These are phyloP conservation scores for Bertia moriformis DNA, from an alignment of 2,329 filamentous ascomycete species.

Conservation along the genomic window DNA sequence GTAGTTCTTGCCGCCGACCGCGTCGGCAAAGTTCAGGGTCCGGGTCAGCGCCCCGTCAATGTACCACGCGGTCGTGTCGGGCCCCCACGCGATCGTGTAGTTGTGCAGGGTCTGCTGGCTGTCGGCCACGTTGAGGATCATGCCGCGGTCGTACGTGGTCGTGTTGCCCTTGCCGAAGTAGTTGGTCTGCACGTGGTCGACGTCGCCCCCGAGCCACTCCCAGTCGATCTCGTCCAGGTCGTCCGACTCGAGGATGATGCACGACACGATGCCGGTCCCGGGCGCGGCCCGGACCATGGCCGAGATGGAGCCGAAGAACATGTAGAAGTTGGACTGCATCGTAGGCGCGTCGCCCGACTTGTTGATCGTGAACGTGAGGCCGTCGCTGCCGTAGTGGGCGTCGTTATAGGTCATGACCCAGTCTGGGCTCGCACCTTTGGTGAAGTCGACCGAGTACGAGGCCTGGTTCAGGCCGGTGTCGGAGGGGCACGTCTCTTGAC, in stretches of 20 bases:
- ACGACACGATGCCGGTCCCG: conserved; percentile 58
- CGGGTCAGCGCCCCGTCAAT: conserved; percentile 38
- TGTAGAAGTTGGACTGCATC: conserved; percentile 56
- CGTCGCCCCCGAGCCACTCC: conserved; percentile 57
- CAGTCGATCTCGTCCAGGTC: conserved; percentile 62
- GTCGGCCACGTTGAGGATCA: conserved; percentile 25
- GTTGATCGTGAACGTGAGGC: conserved; percentile 31
- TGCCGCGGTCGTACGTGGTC: conserved; percentile 34
- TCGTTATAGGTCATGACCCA: background rate
- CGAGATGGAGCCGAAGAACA: conserved; percentile 62
- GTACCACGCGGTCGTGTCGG: conserved; percentile 28
- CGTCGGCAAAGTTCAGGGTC: conserved; percentile 26
- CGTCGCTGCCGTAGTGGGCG: background rate
- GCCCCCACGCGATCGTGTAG: conserved; percentile 36
- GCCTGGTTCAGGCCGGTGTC: background rate
- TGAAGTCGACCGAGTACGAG: background rate
- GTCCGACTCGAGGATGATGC: conserved; percentile 57
- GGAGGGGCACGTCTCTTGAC: background rate
- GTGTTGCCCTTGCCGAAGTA: conserved; percentile 48
- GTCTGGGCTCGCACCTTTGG: background rate
- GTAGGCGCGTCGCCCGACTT: conserved; percentile 32
- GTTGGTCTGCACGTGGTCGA: conserved; percentile 51
- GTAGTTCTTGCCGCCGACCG: conserved; percentile 29
- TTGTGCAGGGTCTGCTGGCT: conserved; percentile 30
- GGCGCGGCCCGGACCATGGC: conserved; percentile 51